Evolutionary conservation across 2,329 filamentous ascomycete genomes (phyloP).

Genomic region (Stenocarpella maydis): DNA sequence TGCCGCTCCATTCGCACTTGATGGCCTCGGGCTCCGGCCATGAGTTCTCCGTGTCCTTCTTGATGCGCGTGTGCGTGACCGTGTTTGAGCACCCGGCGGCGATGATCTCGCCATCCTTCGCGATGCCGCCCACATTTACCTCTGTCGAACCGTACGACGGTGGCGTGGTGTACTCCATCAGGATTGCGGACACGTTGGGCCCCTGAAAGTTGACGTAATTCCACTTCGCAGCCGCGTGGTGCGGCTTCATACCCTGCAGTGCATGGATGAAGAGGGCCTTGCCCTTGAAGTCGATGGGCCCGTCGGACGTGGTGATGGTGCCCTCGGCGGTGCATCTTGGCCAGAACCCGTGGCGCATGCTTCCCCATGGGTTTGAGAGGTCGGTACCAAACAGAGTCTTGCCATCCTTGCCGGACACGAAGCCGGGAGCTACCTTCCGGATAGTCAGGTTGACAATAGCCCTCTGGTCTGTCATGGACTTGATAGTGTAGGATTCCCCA

Average conservation of each 20-base stretch:
- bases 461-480: constrained; percentile 83
- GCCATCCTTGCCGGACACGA: constrained; percentile 85
- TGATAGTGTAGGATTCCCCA: constrained; percentile 84
- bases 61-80: constrained; percentile 73
- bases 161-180: constrained; percentile 97
- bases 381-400: constrained; percentile 89
- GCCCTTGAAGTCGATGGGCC: constrained; percentile 83
- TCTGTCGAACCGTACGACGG: constrained; percentile 87
- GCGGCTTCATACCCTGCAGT: constrained; percentile 98
- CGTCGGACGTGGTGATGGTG: constrained; percentile 82
- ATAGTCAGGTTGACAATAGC: constrained; percentile 88
- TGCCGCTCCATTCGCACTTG: constrained; percentile 81
- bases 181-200: constrained; percentile 81
- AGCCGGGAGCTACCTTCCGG: constrained; percentile 78
- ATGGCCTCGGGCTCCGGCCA: constrained; percentile 87
- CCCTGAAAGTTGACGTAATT: constrained; percentile 94
- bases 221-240: constrained; percentile 92
- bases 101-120: constrained; percentile 82
- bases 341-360: constrained; percentile 94
- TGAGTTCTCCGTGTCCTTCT: constrained; percentile 78
- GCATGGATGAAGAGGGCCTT: constrained; percentile 83
- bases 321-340: constrained; percentile 84
- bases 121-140: constrained; percentile 84
- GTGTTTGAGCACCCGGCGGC: constrained; percentile 72
- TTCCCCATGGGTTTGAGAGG: constrained; percentile 85